Base-by-base conservation (phyloP, 495 filamentous ascomycete species). In the Aspergillus nanangensis region DNA sequence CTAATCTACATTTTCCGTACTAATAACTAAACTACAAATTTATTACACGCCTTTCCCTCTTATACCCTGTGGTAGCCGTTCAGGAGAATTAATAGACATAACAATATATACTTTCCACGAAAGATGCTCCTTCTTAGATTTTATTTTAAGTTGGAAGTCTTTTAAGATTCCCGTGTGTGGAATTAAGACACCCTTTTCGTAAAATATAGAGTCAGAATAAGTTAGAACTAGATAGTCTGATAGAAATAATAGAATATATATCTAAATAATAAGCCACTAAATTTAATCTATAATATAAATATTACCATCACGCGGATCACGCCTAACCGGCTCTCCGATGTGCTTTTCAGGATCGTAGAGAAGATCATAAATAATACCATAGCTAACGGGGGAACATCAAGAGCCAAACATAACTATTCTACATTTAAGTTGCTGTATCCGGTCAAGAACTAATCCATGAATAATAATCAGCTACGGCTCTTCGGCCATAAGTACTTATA, bases 391-490 rank as follows among this genome's bases (percentile, higher is more conserved):
- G 3, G 74, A 76, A 41, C 76, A 70, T 37, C 77, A 55, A 36
- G 69, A 63, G 25, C 62, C 65, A 43, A 80, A 67, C 8, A 77
- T 68, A 0, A 56, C 48, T 0, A 60, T 60, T 8, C 61, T 63
- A 1, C 63, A 64, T 23, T 70, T 66, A 18, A 78, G 56, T 27
- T 69, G 65, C 42, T 81, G 73, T 13, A 72, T 63, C n/a, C 76
- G 66, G 42, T 81, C 77, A 8, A 77, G 54, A 5, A 80, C 70
- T 14, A 82, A 45, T 9, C 79, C 79, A 41, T 76, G 71, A 9
- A 78, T 73, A 1, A 81, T 77, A 2, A 77, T 78, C 13, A 82
- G 68, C 46, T 82, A 78, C 56, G 78, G 78, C 42, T 82, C 77
- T 27, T 66, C 65, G 15, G 74, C 73, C 5, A 72, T 58, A 13